phyloP scores from a whole-genome alignment of 1,284 basidiomycete genomes.

The Melampsora larici-populina region DNA sequence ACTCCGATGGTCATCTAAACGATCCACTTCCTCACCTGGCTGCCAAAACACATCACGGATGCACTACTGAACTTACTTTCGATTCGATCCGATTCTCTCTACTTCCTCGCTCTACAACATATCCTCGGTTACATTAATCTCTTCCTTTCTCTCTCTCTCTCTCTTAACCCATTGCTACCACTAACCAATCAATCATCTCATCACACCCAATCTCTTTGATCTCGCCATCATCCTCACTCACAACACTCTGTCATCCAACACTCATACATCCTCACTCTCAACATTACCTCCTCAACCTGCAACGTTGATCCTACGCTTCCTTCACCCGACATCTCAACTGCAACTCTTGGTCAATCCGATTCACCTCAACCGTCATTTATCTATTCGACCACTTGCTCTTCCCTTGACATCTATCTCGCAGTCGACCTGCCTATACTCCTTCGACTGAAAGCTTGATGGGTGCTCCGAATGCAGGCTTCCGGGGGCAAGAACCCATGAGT shows the following conservation, averaged over 20 bases:
- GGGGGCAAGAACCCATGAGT: slow-evolving; percentile 32
- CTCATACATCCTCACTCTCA: too few species aligned
- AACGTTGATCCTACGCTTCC: neutral
- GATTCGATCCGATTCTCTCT: too few species aligned
- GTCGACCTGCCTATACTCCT: slow-evolving; percentile 31
- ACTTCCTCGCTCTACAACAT: too few species aligned
- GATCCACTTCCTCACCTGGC: too few species aligned
- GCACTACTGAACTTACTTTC: too few species aligned
- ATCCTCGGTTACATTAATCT: too few species aligned
- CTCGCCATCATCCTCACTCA: neutral
- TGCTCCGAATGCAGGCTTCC: slow-evolving; percentile 8
- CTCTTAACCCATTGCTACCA: slow-evolving; percentile 8
- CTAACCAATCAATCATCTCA: neutral
- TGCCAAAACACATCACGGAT: too few species aligned
- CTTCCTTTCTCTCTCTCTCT: neutral
- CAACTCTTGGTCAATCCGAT: too few species aligned
- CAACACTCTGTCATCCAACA: too few species aligned
- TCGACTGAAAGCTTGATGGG: slow-evolving; percentile 42
- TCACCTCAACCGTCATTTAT: neutral
- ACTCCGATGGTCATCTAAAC: too few species aligned
- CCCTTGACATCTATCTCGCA: slow-evolving; percentile 16
- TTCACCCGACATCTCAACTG: neutral
- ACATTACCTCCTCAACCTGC: neutral
- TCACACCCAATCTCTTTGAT: neutral
- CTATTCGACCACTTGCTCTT: neutral